Evolutionary conservation across 78 protist species (phyloP).

Genomic region (Dictyostelium intermedium): DNA sequence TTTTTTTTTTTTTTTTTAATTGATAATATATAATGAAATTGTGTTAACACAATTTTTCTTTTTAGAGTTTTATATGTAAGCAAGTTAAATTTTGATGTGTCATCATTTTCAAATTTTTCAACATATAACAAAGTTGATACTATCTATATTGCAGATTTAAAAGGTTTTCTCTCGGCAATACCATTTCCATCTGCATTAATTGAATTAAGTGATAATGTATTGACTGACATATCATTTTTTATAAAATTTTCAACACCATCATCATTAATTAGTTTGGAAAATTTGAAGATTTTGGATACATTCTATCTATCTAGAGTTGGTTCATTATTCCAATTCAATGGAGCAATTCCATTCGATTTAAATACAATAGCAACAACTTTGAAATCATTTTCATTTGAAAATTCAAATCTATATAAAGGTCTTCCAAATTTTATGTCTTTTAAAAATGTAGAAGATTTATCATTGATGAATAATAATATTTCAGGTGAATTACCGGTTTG

Average conservation of each 20-base stretch:
- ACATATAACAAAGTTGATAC: background rate
- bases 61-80: no score
- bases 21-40: background rate
- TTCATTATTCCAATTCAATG: background rate
- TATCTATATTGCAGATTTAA: background rate
- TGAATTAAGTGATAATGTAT: background rate
- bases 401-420: background rate
- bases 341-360: background rate
- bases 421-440: background rate
- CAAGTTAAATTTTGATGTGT: background rate
- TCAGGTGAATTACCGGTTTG: background rate
- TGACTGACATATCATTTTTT: background rate
- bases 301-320: background rate
- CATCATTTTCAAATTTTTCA: background rate
- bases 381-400: background rate
- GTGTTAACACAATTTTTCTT: no score
- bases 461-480: background rate
- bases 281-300: background rate
- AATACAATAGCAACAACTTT: background rate
- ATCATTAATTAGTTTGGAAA: background rate
- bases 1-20: background rate
- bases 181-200: background rate
- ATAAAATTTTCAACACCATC: background rate
- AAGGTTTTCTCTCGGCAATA: background rate
- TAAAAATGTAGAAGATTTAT: background rate